Percentiles rank a stretch among this genome's conserved stretches.
Conservation (phyloP, 768 basidiomycete species). For the Panellus pusillus region DNA sequence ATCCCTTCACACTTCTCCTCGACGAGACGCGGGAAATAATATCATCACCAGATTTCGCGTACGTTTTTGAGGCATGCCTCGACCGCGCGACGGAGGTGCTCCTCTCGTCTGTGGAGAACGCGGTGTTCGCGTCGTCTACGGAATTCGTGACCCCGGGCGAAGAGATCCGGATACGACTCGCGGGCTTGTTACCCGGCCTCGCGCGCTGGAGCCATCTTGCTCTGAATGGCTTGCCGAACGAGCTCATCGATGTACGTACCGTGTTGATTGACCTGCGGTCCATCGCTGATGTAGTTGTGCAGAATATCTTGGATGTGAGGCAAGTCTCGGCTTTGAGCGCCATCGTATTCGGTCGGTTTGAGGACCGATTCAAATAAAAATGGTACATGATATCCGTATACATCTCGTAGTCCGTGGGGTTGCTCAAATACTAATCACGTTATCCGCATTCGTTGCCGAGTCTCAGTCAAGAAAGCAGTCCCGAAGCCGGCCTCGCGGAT, state of each 20-base stretch:
- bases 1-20: conserved; percentile 63
- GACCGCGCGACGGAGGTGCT: conserved; percentile 68
- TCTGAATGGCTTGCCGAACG: conserved; percentile 70
- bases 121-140: conserved; percentile 49
- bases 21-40: conserved; percentile 67
- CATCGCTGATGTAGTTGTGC: conserved; percentile 5
- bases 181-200: conserved; percentile 77
- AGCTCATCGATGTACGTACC: conserved; percentile 75
- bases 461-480: no score
- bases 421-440: not conserved
- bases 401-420: no score
- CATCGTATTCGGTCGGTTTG: conserved; percentile 69
- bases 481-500: no score
- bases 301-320: conserved; percentile 62
- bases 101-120: conserved; percentile 60
- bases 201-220: conserved; percentile 75
- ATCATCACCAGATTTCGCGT: conserved; percentile 65
- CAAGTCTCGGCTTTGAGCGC: conserved; percentile 73
- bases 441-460: not conserved
- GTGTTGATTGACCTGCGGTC: not conserved
- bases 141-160: conserved; percentile 30
- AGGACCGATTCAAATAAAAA: conserved; percentile 44
- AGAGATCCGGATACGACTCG: conserved; percentile 63
- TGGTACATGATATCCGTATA: not conserved
- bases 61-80: conserved; percentile 71